phyloP scores from a whole-genome alignment of 2,329 filamentous ascomycete genomes.

The Xylariaceae sp. region DNA sequence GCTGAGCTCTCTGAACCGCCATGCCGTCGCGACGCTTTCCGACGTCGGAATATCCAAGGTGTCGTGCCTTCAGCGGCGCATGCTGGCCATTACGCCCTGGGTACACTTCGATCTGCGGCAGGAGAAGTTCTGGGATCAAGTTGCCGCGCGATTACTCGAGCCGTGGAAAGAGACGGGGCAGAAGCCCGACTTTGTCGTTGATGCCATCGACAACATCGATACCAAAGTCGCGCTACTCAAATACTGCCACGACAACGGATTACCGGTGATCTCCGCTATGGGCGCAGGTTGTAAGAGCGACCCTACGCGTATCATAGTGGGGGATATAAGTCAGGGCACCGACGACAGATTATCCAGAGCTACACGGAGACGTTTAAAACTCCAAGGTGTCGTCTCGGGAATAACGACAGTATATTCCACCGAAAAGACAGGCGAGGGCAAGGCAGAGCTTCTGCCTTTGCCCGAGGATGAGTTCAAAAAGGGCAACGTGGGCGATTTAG shows the following conservation, averaged over 20 bases:
- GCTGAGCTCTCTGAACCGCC: constrained; percentile 89
- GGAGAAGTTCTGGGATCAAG: constrained; percentile 73
- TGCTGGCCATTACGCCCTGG: constrained; percentile 90
- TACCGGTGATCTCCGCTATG: constrained; percentile 92
- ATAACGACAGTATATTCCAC: constrained; percentile 92
- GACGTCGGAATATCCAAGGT: constrained; percentile 95
- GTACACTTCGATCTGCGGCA: constrained; percentile 82
- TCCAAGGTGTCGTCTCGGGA: constrained; percentile 74
- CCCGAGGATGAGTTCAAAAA: constrained; percentile 85
- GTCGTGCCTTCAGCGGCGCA: constrained; percentile 71
- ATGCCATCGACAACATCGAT: constrained; percentile 98
- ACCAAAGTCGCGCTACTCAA: constrained; percentile 89
- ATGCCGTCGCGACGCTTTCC: constrained; percentile 88
- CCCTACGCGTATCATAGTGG: constrained; percentile 79
- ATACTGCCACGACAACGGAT: constrained; percentile 74
- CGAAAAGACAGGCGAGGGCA: constrained; percentile 85
- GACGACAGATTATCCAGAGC: constrained; percentile 87
- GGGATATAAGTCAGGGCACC: constrained; percentile 83
- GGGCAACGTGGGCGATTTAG: constrained; percentile 80
- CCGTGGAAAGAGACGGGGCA: constrained; percentile 60
- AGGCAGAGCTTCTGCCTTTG: constrained; percentile 83
- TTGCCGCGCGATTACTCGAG: constrained; percentile 64
- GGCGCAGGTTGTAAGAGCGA: constrained; percentile 92
- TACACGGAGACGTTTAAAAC: constrained; percentile 75
- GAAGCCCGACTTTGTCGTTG: constrained; percentile 83